Base-by-base conservation (phyloP, 768 basidiomycete genomes). In the Panaeolus papilionaceus region DNA sequence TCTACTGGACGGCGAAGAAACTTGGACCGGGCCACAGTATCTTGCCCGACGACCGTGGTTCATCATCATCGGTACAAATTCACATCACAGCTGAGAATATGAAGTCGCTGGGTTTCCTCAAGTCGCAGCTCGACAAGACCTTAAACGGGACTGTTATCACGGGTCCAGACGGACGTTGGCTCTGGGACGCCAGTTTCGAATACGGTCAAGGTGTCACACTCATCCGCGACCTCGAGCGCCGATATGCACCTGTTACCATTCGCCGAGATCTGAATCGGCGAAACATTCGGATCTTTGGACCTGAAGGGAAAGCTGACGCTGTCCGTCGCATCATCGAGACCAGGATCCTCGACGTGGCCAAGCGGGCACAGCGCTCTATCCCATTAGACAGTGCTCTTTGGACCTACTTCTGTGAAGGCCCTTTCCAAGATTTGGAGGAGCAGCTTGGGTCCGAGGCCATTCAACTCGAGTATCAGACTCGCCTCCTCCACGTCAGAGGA, bases 111-210 rank as follows among this genome's bases (percentile, higher is more conserved):
- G 85, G 86, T 0, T 75, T 75, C 45, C 81, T 92, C 64, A 93
- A 92, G 71, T 74, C 79, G 2, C 82, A 88, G 68, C 82, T 92
- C 23, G 90, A 92, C 72, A 81, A 80, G n/a, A 78, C 90, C 11
- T 72, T 90, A 0, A 84, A 82, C 2, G 92, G 92, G 0, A 69
- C 77, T 84, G 2, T 74, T 92, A 39, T 81, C 77, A 33, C 71
- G 84, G 18, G 82, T 87, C 54, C 86, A 83, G 37, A 84, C 84
- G 45, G 77, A 82, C 1, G 78, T 85, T 8, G 28, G 26, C 54
- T 58, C 33, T 94, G 92, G 92, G 89, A 93, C 67, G 78, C 81
- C 3, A 93, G 86, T 75, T 89, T 94, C 68, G 72, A 73, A 23
- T 69, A 79, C 4, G 66, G 70, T 0, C 76, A 76, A 6, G 91